A percentile compares a stretch with the other conserved stretches of the same genome.
These are phyloP conservation scores for Alternaria sp. DNA, from an alignment of 2,329 filamentous ascomycete species.

Conservation along the genomic window DNA sequence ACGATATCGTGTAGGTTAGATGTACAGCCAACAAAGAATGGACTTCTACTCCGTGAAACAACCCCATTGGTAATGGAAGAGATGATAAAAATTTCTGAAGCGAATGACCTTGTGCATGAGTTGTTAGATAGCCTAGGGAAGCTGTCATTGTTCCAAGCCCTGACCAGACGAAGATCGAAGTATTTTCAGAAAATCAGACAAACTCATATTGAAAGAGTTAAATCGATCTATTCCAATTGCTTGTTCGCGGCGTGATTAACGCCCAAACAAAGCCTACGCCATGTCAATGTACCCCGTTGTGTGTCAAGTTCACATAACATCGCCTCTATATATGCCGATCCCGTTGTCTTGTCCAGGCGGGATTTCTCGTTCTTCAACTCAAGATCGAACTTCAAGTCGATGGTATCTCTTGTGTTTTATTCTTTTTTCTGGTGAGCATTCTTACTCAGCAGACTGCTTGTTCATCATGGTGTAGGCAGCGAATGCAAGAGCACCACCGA, in stretches of 20 bases:
- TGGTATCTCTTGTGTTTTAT: background rate
- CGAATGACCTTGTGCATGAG: too few species aligned
- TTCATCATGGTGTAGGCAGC: slow-evolving; percentile 87
- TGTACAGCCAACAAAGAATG: too few species aligned
- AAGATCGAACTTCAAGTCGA: background rate
- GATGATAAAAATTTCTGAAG: too few species aligned
- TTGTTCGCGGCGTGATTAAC: background rate
- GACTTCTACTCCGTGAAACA: too few species aligned
- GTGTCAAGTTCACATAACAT: background rate
- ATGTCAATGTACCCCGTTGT: background rate
- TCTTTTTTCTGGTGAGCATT: background rate
- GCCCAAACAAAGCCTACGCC: background rate
- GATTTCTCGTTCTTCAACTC: background rate
- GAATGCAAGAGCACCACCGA: slow-evolving; percentile 81
- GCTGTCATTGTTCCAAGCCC: too few species aligned
- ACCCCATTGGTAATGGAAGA: too few species aligned
- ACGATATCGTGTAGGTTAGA: background rate
- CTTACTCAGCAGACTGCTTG: slow-evolving; percentile 49
- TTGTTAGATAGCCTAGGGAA: too few species aligned
- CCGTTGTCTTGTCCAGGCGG: background rate
- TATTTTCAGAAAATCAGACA: background rate
- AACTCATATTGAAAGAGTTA: background rate
- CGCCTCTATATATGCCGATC: slow-evolving; percentile 3
- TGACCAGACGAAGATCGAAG: background rate
- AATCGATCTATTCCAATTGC: slow-evolving; percentile 8